These are phyloP conservation scores for Sisymbrium altissimum DNA, from an alignment of 345 rosid genomes.

Conservation along the genomic window DNA sequence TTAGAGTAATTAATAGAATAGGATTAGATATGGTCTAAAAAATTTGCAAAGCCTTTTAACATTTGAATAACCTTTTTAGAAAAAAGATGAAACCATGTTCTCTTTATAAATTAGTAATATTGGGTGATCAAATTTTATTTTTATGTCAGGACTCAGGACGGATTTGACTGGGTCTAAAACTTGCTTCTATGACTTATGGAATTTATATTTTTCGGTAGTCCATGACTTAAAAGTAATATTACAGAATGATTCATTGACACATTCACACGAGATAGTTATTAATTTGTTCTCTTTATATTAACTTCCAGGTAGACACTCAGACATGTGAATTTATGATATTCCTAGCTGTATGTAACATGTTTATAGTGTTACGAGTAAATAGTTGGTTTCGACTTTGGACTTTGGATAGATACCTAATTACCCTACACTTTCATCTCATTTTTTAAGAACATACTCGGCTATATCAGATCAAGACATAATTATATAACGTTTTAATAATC, in stretches of 20 bases:
- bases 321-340: neutral
- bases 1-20: too few relatives aligned
- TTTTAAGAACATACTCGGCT: neutral
- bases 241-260: neutral
- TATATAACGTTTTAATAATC: too few relatives aligned
- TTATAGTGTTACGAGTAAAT: neutral
- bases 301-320: slow-evolving; percentile 1
- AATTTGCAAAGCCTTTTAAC: neutral
- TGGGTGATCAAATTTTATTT: neutral
- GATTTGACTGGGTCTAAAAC: too few relatives aligned
- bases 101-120: neutral
- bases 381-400: too few relatives aligned
- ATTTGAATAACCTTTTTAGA: neutral
- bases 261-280: neutral
- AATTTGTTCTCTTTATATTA: neutral
- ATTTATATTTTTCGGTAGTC: too few relatives aligned
- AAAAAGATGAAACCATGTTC: neutral
- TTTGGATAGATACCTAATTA: too few relatives aligned
- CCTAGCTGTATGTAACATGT: neutral
- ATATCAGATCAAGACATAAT: too few relatives aligned
- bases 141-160: neutral
- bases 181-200: too few relatives aligned
- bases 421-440: neutral
- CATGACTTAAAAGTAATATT: too few relatives aligned
- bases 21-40: too few relatives aligned